Percentiles rank a stretch among this genome's conserved stretches.
phyloP scores from a whole-genome alignment of 805 yeast genomes.

The Maudiozyma serrabonitensis region DNA sequence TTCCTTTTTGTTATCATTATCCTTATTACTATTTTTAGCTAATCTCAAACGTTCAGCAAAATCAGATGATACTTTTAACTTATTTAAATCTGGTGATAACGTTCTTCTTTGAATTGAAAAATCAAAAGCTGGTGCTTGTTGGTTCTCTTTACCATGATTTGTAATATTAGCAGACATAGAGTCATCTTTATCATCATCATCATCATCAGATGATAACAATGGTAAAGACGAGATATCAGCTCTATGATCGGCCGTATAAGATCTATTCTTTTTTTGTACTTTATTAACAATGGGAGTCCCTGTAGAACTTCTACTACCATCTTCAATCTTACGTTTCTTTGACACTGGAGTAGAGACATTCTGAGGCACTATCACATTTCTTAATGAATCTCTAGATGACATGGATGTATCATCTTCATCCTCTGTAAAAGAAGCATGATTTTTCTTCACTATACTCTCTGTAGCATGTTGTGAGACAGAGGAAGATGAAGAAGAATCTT shows the following conservation, averaged over 20 bases:
- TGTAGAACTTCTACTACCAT: constrained; percentile 3
- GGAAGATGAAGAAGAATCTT: not conserved
- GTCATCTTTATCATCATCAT: not conserved
- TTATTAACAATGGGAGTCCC: constrained; percentile 20
- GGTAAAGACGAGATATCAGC: not conserved
- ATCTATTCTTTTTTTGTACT: constrained; percentile 18
- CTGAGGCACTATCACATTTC: not conserved
- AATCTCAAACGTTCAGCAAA: constrained; percentile 31
- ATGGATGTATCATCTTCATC: not conserved
- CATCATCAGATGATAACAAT: not conserved
- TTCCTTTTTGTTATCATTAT: not conserved
- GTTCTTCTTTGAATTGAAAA: constrained; percentile 21
- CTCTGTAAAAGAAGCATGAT: not conserved
- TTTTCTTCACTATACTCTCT: not conserved
- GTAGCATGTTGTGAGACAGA: not conserved
- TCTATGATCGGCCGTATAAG: constrained; percentile 13
- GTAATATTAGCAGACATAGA: not conserved
- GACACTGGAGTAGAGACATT: not conserved
- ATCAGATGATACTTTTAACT: constrained; percentile 26
- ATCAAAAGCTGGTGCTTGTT: constrained; percentile 4
- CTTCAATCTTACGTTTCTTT: constrained; percentile 6
- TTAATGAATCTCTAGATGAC: not conserved
- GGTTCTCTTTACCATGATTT: not conserved
- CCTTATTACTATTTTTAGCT: constrained; percentile 6
- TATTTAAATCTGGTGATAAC: constrained; percentile 26